These are phyloP conservation scores for Globisporangium megalacanthum DNA, from an alignment of 352 stramenopile species.

Conservation along the genomic window DNA sequence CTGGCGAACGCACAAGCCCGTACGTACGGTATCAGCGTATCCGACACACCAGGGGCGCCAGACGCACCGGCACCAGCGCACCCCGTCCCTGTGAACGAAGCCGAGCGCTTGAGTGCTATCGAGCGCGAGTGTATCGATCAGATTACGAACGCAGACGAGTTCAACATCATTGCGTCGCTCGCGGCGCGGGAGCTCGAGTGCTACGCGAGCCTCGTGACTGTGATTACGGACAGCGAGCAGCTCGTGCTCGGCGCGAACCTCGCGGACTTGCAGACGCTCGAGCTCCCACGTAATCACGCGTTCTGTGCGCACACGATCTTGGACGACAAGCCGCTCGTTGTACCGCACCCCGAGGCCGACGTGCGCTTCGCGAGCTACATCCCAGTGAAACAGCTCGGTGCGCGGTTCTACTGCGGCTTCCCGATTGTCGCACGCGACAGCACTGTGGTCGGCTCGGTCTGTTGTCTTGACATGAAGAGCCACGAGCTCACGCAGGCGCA, in stretches of 20 bases:
- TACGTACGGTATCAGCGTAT: constrained; percentile 35
- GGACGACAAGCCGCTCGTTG: constrained; percentile 49
- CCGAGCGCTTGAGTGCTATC: constrained; percentile 40
- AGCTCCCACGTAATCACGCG: constrained; percentile 14
- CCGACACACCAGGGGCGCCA: constrained; percentile 20
- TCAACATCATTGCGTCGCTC: constrained; percentile 68
- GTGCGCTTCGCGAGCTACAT: constrained; percentile 59
- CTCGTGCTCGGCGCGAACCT: constrained; percentile 41
- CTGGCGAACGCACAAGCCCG: constrained; percentile 44
- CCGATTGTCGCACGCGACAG: constrained; percentile 40
- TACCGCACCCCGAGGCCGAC: constrained; percentile 54
- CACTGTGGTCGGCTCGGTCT: constrained; percentile 58
- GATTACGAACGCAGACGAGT: constrained; percentile 46
- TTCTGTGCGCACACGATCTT: constrained; percentile 70
- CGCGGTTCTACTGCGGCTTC: constrained; percentile 77
- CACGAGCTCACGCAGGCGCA: constrained; percentile 48
- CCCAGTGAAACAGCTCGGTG: constrained; percentile 28
- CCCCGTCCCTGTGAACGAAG: constrained; percentile 39
- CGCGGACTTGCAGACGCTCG: constrained; percentile 15
- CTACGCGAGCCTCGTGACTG: constrained; percentile 51
- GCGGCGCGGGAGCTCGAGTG: constrained; percentile 53
- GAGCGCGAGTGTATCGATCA: constrained; percentile 36
- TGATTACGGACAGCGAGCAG: constrained; percentile 45
- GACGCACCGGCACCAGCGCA: constrained; percentile 19
- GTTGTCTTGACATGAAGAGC: constrained; percentile 48